phyloP scores from a whole-genome alignment of 805 yeast species.

The Candida peoriensis region DNA sequence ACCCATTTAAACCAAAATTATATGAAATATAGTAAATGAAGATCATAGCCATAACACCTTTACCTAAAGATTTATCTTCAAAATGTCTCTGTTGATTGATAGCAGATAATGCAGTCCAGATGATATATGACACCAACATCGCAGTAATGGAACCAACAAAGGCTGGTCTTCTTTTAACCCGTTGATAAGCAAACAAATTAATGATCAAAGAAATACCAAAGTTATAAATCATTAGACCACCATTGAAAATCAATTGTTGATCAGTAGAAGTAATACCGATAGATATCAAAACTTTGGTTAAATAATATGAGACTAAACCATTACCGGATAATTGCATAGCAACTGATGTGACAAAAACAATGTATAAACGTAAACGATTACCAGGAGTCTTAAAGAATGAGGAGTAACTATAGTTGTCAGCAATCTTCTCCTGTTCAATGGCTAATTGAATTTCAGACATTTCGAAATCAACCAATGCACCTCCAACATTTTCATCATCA shows the following conservation, averaged over 20 bases:
- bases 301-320: slow-evolving; percentile 45
- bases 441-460: slow-evolving; percentile 35
- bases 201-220: slow-evolving; percentile 25
- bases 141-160: slow-evolving; percentile 29
- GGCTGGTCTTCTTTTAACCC: slow-evolving; percentile 30
- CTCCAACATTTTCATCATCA: slow-evolving; percentile 20
- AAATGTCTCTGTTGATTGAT: slow-evolving; percentile 35
- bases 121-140: slow-evolving; percentile 32
- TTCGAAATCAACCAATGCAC: slow-evolving; percentile 32
- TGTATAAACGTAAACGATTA: slow-evolving; percentile 36
- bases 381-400: slow-evolving; percentile 34
- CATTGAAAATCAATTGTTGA: slow-evolving; percentile 43
- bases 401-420: slow-evolving; percentile 26
- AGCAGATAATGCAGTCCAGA: slow-evolving; percentile 43
- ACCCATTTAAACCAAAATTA: slow-evolving; percentile 38
- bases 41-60: slow-evolving; percentile 44
- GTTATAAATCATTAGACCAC: slow-evolving; percentile 42
- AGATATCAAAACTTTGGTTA: slow-evolving; percentile 41
- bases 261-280: slow-evolving; percentile 44
- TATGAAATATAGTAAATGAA: slow-evolving; percentile 38
- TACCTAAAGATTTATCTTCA: slow-evolving; percentile 32
- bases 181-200: slow-evolving; percentile 11
- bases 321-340: slow-evolving; percentile 45
- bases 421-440: slow-evolving; percentile 34
- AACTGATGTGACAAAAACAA: slow-evolving; percentile 27